Percentiles rank a stretch among this genome's conserved stretches.
Conservation (phyloP, 805 yeast genomes). For the Barnettozyma sucrosica region DNA sequence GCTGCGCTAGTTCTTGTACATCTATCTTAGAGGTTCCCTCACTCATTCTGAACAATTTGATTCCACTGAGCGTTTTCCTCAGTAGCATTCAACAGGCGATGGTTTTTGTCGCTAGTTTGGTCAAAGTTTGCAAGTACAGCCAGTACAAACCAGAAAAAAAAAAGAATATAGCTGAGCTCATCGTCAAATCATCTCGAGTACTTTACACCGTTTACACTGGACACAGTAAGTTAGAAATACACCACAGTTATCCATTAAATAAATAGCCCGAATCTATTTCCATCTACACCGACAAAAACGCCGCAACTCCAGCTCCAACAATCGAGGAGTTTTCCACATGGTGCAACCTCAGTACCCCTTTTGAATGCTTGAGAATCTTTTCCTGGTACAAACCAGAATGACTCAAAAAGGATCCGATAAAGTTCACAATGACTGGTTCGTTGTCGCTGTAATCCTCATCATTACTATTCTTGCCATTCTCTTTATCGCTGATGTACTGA, state of each 20-base stretch:
- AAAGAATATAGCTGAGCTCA: no score
- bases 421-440: constrained; percentile 30
- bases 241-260: no score
- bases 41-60: neutral
- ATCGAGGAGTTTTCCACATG: constrained; percentile 42
- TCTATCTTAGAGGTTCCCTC: neutral
- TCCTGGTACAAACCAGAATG: constrained; percentile 32
- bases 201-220: no score
- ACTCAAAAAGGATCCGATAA: constrained; percentile 47
- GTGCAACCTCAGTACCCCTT: constrained; percentile 30
- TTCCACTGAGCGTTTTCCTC: neutral
- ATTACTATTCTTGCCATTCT: neutral
- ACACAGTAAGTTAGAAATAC: no score
- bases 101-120: no score
- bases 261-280: no score
- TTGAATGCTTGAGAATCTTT: constrained; percentile 23
- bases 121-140: no score
- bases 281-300: constrained; percentile 19
- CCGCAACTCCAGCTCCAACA: constrained; percentile 51
- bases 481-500: neutral
- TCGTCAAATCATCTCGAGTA: no score
- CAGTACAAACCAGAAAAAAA: no score
- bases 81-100: neutral
- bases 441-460: neutral
- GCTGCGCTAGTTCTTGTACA: neutral